Evolutionary conservation across 2,329 filamentous ascomycete genomes (phyloP).

Genomic region (Alternaria brassicae): DNA sequence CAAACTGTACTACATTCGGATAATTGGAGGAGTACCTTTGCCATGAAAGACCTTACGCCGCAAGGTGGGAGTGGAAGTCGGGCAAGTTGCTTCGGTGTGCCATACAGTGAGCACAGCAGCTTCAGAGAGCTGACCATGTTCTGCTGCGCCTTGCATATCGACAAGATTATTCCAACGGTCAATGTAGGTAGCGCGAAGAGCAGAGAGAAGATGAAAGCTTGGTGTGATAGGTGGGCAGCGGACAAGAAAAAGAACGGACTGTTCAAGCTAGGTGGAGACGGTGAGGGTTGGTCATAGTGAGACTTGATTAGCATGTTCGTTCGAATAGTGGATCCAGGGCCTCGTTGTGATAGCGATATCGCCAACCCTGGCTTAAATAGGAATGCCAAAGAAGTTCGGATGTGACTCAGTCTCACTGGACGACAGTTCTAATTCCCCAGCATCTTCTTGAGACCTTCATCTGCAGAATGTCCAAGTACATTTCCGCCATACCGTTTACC

Average conservation of each 20-base stretch:
- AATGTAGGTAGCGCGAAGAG: constrained; percentile 74
- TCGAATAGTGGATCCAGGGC: not conserved
- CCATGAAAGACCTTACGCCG: constrained; percentile 73
- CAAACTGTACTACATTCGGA: constrained; percentile 69
- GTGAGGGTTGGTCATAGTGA: constrained; percentile 16
- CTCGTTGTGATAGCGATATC: not conserved
- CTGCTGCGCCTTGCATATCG: constrained; percentile 83
- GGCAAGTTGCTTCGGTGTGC: constrained; percentile 89
- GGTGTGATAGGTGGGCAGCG: constrained; percentile 69
- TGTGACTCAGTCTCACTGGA: not conserved
- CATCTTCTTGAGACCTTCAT: not conserved
- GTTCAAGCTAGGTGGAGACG: constrained; percentile 50
- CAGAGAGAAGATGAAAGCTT: constrained; percentile 70
- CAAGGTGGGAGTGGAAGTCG: constrained; percentile 84
- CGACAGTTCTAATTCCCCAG: not conserved
- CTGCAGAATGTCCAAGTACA: not conserved
- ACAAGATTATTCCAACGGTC: constrained; percentile 90
- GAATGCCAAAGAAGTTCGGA: not conserved
- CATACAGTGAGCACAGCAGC: constrained; percentile 94
- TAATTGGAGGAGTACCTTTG: constrained; percentile 79
- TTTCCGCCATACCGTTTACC: not conserved
- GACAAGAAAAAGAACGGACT: constrained; percentile 69
- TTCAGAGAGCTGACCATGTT: constrained; percentile 96
- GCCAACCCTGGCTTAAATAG: not conserved
- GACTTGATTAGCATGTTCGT: not conserved